These are phyloP conservation scores for Colletotrichum viniferum DNA, from an alignment of 2,329 filamentous ascomycete species.

Conservation along the genomic window DNA sequence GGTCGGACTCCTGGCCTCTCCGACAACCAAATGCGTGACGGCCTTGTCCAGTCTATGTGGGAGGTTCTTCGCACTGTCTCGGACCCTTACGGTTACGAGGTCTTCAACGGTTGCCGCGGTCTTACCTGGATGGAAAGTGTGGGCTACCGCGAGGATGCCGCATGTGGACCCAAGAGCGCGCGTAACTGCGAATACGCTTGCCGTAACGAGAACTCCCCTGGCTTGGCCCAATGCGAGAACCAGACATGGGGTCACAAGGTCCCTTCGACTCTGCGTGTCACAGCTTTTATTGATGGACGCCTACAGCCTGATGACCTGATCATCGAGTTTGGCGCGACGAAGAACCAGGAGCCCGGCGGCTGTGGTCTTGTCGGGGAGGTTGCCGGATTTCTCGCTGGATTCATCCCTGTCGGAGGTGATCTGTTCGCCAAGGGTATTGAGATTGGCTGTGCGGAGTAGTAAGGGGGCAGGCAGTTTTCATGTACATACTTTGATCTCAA, in stretches of 20 bases:
- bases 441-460: constrained; percentile 4
- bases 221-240: constrained; percentile 15
- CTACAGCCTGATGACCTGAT: constrained; percentile 21
- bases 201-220: constrained; percentile 10
- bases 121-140: constrained; percentile 19
- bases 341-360: constrained; percentile 5
- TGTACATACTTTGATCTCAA: not conserved
- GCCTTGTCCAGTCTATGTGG: constrained; percentile 19
- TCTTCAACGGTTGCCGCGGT: constrained; percentile 19
- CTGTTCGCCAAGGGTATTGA: constrained; percentile 14
- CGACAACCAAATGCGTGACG: constrained; percentile 21
- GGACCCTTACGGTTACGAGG: constrained; percentile 15
- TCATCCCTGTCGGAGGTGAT: constrained; percentile 9
- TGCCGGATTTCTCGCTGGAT: constrained; percentile 11
- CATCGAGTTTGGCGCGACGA: constrained; percentile 9
- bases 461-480: not conserved
- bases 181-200: not conserved
- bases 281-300: constrained; percentile 17
- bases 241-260: constrained; percentile 20
- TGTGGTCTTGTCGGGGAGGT: constrained; percentile 11
- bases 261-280: constrained; percentile 18
- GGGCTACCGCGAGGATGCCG: not conserved
- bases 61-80: constrained; percentile 6
- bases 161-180: constrained; percentile 3
- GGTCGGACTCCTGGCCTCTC: constrained; percentile 9